These are phyloP conservation scores for Penicillium sp. DNA, from an alignment of 2,329 filamentous ascomycete species.

Conservation along the genomic window DNA sequence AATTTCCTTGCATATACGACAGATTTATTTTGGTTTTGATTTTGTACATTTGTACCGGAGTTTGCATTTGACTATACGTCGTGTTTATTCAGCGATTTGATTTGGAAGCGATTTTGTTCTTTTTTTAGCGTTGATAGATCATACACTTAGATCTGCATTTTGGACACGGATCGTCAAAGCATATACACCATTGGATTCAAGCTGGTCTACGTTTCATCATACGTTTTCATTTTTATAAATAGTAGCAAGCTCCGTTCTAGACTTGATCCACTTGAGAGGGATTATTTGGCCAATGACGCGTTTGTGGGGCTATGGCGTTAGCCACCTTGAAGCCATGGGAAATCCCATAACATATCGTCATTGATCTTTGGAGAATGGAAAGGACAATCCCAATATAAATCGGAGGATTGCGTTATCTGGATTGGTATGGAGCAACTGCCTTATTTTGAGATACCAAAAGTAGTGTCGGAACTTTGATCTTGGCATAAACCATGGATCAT, in stretches of 20 bases:
- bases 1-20: slow-evolving; percentile 4
- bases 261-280: not conserved
- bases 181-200: not conserved
- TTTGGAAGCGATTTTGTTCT: not conserved
- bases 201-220: not conserved
- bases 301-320: not conserved
- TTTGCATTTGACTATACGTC: not conserved
- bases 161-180: not conserved
- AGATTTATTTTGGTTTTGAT: not conserved
- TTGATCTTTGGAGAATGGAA: not conserved
- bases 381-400: no score
- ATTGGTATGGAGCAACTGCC: no score
- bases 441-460: no score
- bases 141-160: not conserved
- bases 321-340: not conserved
- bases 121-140: not conserved
- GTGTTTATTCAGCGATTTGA: not conserved
- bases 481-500: no score
- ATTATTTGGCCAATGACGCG: not conserved
- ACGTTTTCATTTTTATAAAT: not conserved
- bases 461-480: no score
- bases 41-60: slow-evolving; percentile 4
- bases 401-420: no score
- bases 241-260: not conserved
- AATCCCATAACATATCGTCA: not conserved